Percentiles rank a stretch among this genome's conserved stretches.
phyloP scores from a whole-genome alignment of 23 red algal species.

The Gracilaria gracilis region DNA sequence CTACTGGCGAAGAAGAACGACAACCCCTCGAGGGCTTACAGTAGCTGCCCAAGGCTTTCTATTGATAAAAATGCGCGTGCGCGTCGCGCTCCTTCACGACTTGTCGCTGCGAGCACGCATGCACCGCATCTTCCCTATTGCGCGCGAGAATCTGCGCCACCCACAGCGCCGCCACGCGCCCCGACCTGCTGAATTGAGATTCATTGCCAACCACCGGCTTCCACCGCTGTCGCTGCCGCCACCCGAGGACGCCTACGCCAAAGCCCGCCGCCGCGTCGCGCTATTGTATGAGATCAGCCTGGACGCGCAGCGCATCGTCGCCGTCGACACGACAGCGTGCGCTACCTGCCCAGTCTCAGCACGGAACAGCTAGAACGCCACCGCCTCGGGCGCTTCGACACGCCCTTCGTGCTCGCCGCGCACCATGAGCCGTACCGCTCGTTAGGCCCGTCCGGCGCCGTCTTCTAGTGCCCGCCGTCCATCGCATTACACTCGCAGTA shows the following conservation, averaged over 20 bases:
- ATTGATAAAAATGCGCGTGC: no score
- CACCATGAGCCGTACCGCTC: conserved; percentile 16
- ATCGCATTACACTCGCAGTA: no score
- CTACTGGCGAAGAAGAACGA: no score
- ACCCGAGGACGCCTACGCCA: no score
- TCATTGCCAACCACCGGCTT: not conserved
- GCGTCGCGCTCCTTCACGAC: no score
- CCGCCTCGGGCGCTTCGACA: not conserved
- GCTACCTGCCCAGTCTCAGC: not conserved
- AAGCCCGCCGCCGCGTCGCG: no score
- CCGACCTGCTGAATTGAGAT: not conserved
- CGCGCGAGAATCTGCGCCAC: not conserved
- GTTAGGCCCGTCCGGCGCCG: not conserved
- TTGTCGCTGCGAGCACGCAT: no score
- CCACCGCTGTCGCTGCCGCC: no score
- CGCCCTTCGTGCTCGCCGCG: not conserved
- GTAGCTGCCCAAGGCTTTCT: no score
- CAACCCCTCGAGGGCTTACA: no score
- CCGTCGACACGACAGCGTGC: not conserved
- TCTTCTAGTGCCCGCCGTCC: not conserved
- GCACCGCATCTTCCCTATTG: not conserved
- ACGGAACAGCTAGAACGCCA: not conserved
- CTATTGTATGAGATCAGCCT: not conserved
- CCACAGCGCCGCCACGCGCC: not conserved
- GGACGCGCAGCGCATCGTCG: not conserved